Conservation (phyloP, 1,139 yeast species). For the Eremothecium gossypii region DNA sequence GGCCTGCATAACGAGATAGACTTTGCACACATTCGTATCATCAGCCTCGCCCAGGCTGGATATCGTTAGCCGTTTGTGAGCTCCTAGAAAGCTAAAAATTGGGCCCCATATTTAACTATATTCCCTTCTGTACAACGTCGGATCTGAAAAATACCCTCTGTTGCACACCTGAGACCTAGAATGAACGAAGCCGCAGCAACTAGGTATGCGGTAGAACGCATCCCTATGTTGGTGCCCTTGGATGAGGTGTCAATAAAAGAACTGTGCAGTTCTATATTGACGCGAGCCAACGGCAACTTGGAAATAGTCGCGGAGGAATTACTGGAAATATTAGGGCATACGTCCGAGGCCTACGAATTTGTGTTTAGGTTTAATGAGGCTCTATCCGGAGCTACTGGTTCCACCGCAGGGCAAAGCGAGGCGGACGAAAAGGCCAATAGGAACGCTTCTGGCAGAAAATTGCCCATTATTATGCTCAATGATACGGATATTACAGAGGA, state of each 20-base stretch:
- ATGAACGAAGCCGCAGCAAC: constrained; percentile 27
- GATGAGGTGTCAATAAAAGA: constrained; percentile 23
- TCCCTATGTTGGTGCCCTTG: constrained; percentile 27
- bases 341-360: constrained; percentile 25
- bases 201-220: constrained; percentile 18
- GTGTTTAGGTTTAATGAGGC: constrained; percentile 23
- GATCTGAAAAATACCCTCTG: neutral
- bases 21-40: too few species aligned
- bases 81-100: too few species aligned
- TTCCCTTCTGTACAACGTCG: too few species aligned
- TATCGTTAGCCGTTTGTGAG: too few species aligned
- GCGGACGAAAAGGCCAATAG: neutral
- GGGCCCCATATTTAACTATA: too few species aligned
- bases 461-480: neutral
- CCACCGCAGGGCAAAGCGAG: neutral
- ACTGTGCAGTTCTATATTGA: constrained; percentile 23
- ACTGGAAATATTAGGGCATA: constrained; percentile 28
- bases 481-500: neutral
- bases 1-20: too few species aligned
- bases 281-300: constrained; percentile 10
- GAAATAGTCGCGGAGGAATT: constrained; percentile 26
- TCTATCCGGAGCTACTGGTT: constrained; percentile 5
- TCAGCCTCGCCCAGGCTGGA: too few species aligned
- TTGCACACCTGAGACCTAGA: neutral
- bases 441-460: neutral